Conservation (phyloP, 495 filamentous ascomycete species). For the Lophiostoma macrostomum region DNA sequence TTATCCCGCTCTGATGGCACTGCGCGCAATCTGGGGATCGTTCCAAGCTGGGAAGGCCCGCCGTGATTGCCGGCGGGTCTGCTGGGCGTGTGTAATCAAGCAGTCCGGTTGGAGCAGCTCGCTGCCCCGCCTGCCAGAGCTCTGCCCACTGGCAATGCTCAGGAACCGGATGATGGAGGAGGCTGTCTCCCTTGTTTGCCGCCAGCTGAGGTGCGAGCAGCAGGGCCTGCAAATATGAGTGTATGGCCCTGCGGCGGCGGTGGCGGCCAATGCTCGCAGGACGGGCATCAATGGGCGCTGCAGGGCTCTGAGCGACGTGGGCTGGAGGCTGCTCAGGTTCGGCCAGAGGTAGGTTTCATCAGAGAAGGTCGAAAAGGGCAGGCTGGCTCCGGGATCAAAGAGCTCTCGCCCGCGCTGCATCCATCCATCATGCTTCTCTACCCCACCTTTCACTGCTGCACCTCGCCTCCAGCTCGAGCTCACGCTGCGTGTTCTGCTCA, state of each 20-base stretch:
- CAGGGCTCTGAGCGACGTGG: not conserved
- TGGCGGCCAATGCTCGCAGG: too few species aligned
- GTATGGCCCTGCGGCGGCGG: too few species aligned
- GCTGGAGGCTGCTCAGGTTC: not conserved
- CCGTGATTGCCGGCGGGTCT: slow-evolving; percentile 12
- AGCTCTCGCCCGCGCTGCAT: not conserved
- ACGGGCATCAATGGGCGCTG: not conserved
- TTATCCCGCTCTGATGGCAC: too few species aligned
- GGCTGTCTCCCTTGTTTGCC: too few species aligned
- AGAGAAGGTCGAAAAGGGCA: not conserved
- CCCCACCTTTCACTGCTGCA: too few species aligned
- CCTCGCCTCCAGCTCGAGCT: too few species aligned
- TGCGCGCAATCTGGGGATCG: slow-evolving; percentile 7
- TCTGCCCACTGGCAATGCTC: not conserved
- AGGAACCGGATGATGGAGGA: not conserved
- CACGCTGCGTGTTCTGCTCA: too few species aligned
- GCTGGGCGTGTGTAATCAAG: slow-evolving; percentile 10
- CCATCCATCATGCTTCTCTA: slow-evolving; percentile 1
- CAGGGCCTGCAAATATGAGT: too few species aligned
- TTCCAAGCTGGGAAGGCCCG: not conserved
- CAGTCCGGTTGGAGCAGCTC: not conserved
- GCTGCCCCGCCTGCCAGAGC: slow-evolving; percentile 8
- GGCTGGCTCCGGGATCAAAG: not conserved
- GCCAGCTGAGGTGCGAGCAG: too few species aligned
- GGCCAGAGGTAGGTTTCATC: slow-evolving; percentile 10